Evolutionary conservation across 2,329 filamentous ascomycete species (phyloP), one percentile per base, ranked within the genome.

Genomic region (Cercospora berteroae): DNA sequence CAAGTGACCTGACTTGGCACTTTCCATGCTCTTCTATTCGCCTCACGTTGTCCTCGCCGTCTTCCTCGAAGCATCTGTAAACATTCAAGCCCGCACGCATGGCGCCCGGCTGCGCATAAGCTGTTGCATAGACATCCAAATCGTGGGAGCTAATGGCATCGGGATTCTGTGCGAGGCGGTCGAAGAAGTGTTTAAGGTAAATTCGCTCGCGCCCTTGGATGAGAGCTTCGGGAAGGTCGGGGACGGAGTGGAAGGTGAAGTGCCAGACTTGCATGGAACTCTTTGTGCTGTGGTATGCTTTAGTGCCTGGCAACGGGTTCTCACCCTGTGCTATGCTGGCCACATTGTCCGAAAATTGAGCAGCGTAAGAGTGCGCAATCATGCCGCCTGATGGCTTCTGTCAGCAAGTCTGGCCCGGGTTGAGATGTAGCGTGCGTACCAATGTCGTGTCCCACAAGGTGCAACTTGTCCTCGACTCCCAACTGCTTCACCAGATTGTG

Each of bases 371-470:
- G 66, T 80, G 80, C 0, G 80, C 80, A 27, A 84, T 78, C 81
- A 83, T 83, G 50, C 81, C 81, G 16, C 82, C 81, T 79, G 71
- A 7, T 0, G 83, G 67, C 61, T 81, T 79, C 2, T 73, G 2
- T 56, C 68, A 5, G 77, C 48, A 52, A 8, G 48, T 29, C 48
- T 52, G 23, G 25, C 23, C 6, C 48, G 23, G 12, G 5, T 50
- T 27, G 16, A 36, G 5, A 27, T 27, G 25, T 3, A 27, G 25
- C 25, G 25, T 44, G 20, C 48, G 12, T 77, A 60, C 77, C 69
- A 20, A 84, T 83, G 64, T 84, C 82, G 62, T 84, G 81, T 9
- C 82, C 82, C 0, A 84, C 78, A 3, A 83, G 71, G 65, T 83
- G 80, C 4, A 82, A 74, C 36, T 60, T 69, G 29, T 61, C 61